Evolutionary conservation across 495 filamentous ascomycete species (phyloP), one percentile per base, ranked within the genome.

Genomic region (Neurospora sp.): DNA sequence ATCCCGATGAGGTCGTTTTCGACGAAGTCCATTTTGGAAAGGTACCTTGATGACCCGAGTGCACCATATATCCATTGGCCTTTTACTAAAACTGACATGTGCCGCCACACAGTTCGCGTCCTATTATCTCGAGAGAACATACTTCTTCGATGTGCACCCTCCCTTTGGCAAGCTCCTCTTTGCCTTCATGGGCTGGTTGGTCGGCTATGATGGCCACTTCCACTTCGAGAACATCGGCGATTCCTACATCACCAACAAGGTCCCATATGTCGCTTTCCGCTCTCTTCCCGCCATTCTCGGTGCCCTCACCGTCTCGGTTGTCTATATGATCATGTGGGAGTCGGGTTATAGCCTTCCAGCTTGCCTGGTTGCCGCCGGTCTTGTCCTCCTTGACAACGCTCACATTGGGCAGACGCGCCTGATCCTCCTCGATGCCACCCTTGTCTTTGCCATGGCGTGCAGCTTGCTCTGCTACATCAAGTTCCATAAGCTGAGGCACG

Each of bases 1-100:
- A 97, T 82, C 96, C 96, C 12, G 91, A 96, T 79, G 91, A 98
- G 82, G 96, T 99, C 37, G 96, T 99, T 45, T 99, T 99, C 79
- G 96, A 99, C 76, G 96, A 99, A 82, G 96, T 99, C 68, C 96
- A 99, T 83, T 99, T 99, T 82, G 96, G 96, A 84, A 99, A 99
- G 91, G 96, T 71, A 31, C 35, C 70, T 41, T 71, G 40, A 71
- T 38, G 40, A 8, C 20, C 14, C 42, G 4, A 27, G 70, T 48
- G 3, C 1, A 45, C 53, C 53, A 38, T 61, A 22, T 45, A 35
- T 71, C 12, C 40, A 35, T 59, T 74, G 45, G n/a, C 39, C 39
- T 27, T 27, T 27, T 27, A 27, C 27, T 27, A 27, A 27, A 27
- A 27, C 75, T 77, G 45, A 78, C 73, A 14, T 37, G 31, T 16